Evolutionary conservation across 805 yeast species (phyloP).

Genomic region (Cyberlindnera euphorbiae): DNA sequence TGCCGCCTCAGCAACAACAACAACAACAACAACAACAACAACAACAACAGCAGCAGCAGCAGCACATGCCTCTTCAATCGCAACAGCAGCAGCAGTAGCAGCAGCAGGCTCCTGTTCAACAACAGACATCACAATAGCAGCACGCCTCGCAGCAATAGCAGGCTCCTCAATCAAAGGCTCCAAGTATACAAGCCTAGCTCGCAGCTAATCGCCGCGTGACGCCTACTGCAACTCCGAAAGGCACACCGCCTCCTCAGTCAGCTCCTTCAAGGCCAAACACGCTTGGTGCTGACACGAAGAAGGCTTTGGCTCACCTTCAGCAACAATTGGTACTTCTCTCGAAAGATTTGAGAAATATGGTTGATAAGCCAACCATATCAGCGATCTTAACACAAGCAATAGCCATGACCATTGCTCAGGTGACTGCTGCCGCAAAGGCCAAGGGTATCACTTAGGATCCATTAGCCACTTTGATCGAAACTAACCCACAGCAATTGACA

Average conservation of each 20-base stretch:
- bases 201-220: slow-evolving; percentile 30
- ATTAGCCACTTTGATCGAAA: slow-evolving; percentile 69
- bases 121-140: too few species aligned
- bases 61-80: too few species aligned
- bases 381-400: slow-evolving; percentile 83
- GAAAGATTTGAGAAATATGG: slow-evolving; percentile 62
- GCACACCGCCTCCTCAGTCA: slow-evolving; percentile 21
- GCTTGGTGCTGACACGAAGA: slow-evolving; percentile 37
- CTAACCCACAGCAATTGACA: slow-evolving; percentile 76
- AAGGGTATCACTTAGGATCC: slow-evolving; percentile 80
- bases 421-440: slow-evolving; percentile 80
- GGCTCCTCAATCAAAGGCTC: slow-evolving; percentile 13
- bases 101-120: too few species aligned
- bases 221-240: slow-evolving; percentile 22
- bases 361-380: slow-evolving; percentile 78
- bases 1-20: slow-evolving; percentile 1
- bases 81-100: too few species aligned
- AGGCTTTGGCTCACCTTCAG: slow-evolving; percentile 78
- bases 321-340: slow-evolving; percentile 79
- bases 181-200: slow-evolving; percentile 25
- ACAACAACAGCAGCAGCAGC: slow-evolving; percentile 1
- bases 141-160: too few species aligned
- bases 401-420: slow-evolving; percentile 90
- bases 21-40: slow-evolving; percentile 4
- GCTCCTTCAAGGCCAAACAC: slow-evolving; percentile 27